Conservation (phyloP, 495 filamentous ascomycete species). For the Penicillium simplicissimum region DNA sequence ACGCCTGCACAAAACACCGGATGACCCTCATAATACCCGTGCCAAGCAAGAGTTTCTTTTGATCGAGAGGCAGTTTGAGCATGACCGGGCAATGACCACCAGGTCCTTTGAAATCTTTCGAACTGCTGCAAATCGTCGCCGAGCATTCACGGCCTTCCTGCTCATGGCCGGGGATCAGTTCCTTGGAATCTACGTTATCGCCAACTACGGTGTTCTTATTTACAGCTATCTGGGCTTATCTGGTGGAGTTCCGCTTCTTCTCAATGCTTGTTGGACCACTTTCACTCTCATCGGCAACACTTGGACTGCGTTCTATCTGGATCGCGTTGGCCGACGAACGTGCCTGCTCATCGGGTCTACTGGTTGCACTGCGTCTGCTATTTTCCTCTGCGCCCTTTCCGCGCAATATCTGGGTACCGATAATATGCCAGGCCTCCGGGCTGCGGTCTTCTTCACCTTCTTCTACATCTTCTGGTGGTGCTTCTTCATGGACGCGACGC, state of each 20-base stretch:
- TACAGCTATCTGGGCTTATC: conserved; percentile 37
- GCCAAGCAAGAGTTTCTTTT: conserved; percentile 30
- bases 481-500: conserved; percentile 42
- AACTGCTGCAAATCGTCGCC: conserved; percentile 35
- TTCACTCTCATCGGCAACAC: conserved; percentile 40
- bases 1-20: conserved; percentile 21
- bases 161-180: conserved; percentile 35
- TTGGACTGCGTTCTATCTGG: conserved; percentile 40
- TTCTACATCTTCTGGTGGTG: conserved; percentile 41
- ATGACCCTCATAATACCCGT: conserved; percentile 18
- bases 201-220: conserved; percentile 44
- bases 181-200: conserved; percentile 35
- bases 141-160: conserved; percentile 32
- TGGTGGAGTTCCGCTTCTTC: conserved; percentile 34
- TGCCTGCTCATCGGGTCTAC: conserved; percentile 37
- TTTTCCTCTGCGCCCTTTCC: conserved; percentile 32
- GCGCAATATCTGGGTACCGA: conserved; percentile 32
- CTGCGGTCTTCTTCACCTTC: conserved; percentile 41
- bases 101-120: conserved; percentile 34
- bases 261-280: conserved; percentile 39
- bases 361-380: conserved; percentile 26
- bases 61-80: conserved; percentile 29
- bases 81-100: conserved; percentile 19
- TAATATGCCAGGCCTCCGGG: conserved; percentile 30
- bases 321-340: conserved; percentile 34